Evolutionary conservation across 202 grass and related monocot species (phyloP).

Genomic region (Panicum hallii): DNA sequence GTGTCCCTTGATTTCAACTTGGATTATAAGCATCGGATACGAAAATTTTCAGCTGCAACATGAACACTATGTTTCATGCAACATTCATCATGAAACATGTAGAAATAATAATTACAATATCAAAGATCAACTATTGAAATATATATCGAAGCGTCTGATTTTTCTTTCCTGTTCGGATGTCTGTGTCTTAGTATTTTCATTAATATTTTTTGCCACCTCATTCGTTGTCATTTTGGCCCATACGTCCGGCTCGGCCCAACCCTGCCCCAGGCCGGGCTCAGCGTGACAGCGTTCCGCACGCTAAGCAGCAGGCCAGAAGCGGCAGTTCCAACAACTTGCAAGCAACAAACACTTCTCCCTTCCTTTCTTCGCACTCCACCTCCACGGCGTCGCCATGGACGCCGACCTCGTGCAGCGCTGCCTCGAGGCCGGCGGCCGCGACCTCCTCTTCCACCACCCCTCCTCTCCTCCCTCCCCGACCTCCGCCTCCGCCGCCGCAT

Average conservation of each 20-base stretch:
- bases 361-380: slow-evolving; percentile 45
- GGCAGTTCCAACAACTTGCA: not conserved
- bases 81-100: too few relatives aligned
- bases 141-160: too few relatives aligned
- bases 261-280: too few relatives aligned
- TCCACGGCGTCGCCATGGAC: slow-evolving; percentile 49
- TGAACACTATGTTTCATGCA: too few relatives aligned
- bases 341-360: slow-evolving; percentile 30
- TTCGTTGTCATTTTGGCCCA: not conserved
- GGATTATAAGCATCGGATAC: too few relatives aligned
- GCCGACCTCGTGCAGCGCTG: slow-evolving; percentile 62
- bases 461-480: slow-evolving; percentile 52
- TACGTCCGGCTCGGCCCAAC: not conserved
- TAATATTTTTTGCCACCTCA: not conserved
- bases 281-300: too few relatives aligned
- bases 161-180: too few relatives aligned
- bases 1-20: too few relatives aligned
- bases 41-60: too few relatives aligned
- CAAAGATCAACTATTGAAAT: too few relatives aligned
- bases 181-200: too few relatives aligned
- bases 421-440: slow-evolving; percentile 55
- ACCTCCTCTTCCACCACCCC: slow-evolving; percentile 46
- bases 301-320: not conserved
- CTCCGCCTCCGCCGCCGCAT: slow-evolving; percentile 46
- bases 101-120: too few relatives aligned